A percentile compares a stretch with the other conserved stretches of the same genome.
Conservation (phyloP, 2,329 filamentous ascomycete genomes). For the Orbilia javanica region DNA sequence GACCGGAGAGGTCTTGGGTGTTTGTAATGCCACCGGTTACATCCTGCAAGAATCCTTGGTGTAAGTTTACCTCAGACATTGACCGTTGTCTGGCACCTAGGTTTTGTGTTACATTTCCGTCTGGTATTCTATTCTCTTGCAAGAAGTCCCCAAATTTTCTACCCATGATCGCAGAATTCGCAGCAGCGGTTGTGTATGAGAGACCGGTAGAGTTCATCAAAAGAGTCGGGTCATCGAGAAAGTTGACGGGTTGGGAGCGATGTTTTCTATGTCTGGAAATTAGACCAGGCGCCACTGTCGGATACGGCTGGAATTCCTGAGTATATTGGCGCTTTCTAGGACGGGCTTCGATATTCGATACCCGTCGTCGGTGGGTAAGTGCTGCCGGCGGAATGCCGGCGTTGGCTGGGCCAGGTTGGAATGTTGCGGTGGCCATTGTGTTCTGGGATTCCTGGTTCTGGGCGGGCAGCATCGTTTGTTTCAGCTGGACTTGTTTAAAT, state of each 20-base stretch:
- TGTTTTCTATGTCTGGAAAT: constrained; percentile 56
- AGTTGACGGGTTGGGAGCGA: constrained; percentile 53
- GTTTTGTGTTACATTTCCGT: constrained; percentile 46
- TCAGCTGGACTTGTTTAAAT: constrained; percentile 32
- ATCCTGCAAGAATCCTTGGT: constrained; percentile 55
- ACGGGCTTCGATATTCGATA: constrained; percentile 50
- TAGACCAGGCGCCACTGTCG: constrained; percentile 39
- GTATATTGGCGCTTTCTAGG: constrained; percentile 51
- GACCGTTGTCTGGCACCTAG: constrained; percentile 46
- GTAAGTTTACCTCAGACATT: constrained; percentile 55
- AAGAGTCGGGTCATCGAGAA: constrained; percentile 51
- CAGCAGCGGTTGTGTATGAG: constrained; percentile 38
- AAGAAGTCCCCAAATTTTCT: constrained; percentile 54
- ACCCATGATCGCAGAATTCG: constrained; percentile 49
- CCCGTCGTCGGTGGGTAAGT: constrained; percentile 48
- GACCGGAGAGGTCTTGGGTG: constrained; percentile 45
- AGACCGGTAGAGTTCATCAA: constrained; percentile 44
- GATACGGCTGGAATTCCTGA: constrained; percentile 52
- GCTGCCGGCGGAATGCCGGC: constrained; percentile 54
- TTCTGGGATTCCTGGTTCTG: constrained; percentile 57
- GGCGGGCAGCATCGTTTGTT: constrained; percentile 55
- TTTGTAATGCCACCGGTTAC: constrained; percentile 54
- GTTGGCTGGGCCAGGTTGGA: constrained; percentile 49
- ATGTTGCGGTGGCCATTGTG: constrained; percentile 57
- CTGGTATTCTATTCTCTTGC: constrained; percentile 57